Evolutionary conservation across 352 stramenopile species (phyloP).

Genomic region (Plasmopara halstedii): DNA sequence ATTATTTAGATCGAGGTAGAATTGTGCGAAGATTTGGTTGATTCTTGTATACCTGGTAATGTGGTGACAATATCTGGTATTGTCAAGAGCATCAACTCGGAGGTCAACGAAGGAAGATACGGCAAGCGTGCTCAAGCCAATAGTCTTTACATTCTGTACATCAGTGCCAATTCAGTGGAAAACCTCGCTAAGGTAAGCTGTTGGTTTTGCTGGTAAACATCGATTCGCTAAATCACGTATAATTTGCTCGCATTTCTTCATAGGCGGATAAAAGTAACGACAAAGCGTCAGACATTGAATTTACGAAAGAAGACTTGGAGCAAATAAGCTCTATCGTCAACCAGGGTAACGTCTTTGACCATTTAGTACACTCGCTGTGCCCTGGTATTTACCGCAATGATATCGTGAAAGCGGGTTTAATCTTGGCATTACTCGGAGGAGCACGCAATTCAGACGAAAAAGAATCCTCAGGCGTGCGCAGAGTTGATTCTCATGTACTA

Average conservation of each 20-base stretch:
- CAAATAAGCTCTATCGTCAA: slow-evolving; percentile 87
- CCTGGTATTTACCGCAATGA: slow-evolving; percentile 97
- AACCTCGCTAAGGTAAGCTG: slow-evolving; percentile 43
- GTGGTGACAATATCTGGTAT: slow-evolving; percentile 90
- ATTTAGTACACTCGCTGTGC: slow-evolving; percentile 93
- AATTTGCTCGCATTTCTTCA: neutral
- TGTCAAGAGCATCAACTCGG: slow-evolving; percentile 93
- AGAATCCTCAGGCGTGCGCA: slow-evolving; percentile 52
- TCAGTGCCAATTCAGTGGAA: slow-evolving; percentile 89
- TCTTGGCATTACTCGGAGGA: slow-evolving; percentile 93
- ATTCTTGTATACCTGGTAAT: slow-evolving; percentile 93
- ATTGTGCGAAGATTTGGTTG: slow-evolving; percentile 89
- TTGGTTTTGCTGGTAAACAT: neutral
- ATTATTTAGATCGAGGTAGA: slow-evolving; percentile 71
- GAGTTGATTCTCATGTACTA: slow-evolving; percentile 93
- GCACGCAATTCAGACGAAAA: slow-evolving; percentile 70
- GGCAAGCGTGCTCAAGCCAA: slow-evolving; percentile 89
- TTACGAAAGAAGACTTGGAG: slow-evolving; percentile 88
- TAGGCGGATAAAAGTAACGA: slow-evolving; percentile 39
- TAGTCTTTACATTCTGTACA: slow-evolving; percentile 92
- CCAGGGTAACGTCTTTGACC: slow-evolving; percentile 88
- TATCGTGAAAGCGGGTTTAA: slow-evolving; percentile 94
- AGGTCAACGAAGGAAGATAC: slow-evolving; percentile 80
- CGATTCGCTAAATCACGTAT: neutral
- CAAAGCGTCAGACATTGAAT: slow-evolving; percentile 55